Percentiles rank a stretch among this genome's conserved stretches.
These are phyloP conservation scores for Novymonas esmeraldas DNA, from an alignment of 208 protist genomes.

Conservation along the genomic window DNA sequence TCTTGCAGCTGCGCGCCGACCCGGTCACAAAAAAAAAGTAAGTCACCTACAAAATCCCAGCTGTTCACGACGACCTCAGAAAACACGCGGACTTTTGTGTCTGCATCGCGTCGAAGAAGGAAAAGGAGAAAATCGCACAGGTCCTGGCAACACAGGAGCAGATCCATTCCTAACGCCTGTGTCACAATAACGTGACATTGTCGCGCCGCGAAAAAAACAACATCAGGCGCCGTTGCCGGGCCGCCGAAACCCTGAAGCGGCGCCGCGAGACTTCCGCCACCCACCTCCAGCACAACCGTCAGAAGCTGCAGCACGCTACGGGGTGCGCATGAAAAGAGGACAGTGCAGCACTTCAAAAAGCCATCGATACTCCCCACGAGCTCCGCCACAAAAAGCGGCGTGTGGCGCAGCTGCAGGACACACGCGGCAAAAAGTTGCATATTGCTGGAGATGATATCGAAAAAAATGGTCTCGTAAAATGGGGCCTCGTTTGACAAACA, in stretches of 20 bases:
- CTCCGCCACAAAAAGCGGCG: constrained; percentile 25
- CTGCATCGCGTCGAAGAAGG: constrained; percentile 6
- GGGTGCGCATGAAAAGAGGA: constrained; percentile 20
- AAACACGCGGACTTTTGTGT: neutral
- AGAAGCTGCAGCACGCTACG: constrained; percentile 18
- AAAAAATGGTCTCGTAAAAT: constrained; percentile 20
- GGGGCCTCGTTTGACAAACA: constrained; percentile 25
- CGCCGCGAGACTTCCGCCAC: neutral
- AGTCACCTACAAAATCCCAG: constrained; percentile 17
- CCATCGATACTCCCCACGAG: neutral
- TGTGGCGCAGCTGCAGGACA: neutral
- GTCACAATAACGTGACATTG: constrained; percentile 12
- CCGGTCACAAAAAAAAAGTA: constrained; percentile 13
- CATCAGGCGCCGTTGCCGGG: neutral
- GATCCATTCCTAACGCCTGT: constrained; percentile 15
- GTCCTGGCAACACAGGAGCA: constrained; percentile 14
- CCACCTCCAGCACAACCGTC: neutral
- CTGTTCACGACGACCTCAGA: constrained; percentile 16
- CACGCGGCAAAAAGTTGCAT: constrained; percentile 6
- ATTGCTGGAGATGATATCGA: constrained; percentile 22
- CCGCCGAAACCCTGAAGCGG: neutral
- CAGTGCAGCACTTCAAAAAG: constrained; percentile 16
- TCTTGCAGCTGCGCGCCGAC: neutral
- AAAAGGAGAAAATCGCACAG: constrained; percentile 26
- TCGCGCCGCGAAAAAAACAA: constrained; percentile 1